A percentile compares a stretch with the other conserved stretches of the same genome.
Evolutionary conservation across 768 basidiomycete species (phyloP).

Genomic region (Hortiboletus campestris): DNA sequence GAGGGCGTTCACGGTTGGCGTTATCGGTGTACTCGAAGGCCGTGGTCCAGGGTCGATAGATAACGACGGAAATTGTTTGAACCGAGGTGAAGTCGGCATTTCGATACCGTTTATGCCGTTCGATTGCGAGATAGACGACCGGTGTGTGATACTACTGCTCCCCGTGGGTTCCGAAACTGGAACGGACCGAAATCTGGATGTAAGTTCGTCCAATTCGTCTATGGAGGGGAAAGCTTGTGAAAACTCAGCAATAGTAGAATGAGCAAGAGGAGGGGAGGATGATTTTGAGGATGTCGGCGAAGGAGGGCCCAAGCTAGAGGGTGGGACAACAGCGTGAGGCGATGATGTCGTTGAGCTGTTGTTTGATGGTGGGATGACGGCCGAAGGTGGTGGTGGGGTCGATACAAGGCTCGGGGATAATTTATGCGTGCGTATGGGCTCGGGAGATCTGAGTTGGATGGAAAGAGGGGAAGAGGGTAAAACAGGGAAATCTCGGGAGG

Average conservation of each 20-base stretch:
- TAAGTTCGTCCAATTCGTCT: constrained; percentile 65
- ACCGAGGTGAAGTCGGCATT: constrained; percentile 31
- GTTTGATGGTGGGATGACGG: constrained; percentile 20
- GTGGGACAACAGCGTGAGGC: constrained; percentile 66
- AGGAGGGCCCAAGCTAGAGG: constrained; percentile 71
- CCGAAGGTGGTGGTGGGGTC: constrained; percentile 18
- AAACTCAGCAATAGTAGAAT: constrained; percentile 53
- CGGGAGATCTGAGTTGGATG: constrained; percentile 30
- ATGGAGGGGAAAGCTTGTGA: constrained; percentile 71
- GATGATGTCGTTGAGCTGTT: constrained; percentile 40
- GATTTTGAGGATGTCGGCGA: constrained; percentile 72
- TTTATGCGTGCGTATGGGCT: constrained; percentile 36
- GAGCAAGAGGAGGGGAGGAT: constrained; percentile 51
- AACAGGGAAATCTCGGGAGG: constrained; percentile 51
- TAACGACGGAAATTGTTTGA: constrained; percentile 39
- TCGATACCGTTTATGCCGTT: constrained; percentile 31
- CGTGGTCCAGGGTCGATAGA: constrained; percentile 50
- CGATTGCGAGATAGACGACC: constrained; percentile 25
- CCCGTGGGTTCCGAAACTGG: constrained; percentile 43
- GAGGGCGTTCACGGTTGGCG: constrained; percentile 54
- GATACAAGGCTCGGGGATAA: constrained; percentile 38
- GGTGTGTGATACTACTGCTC: constrained; percentile 17
- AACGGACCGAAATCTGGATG: constrained; percentile 48
- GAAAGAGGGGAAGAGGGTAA: constrained; percentile 32
- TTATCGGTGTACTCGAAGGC: constrained; percentile 70